Evolutionary conservation across 306 rosid genomes (phyloP).

Genomic region (Cucurbita maxima): DNA sequence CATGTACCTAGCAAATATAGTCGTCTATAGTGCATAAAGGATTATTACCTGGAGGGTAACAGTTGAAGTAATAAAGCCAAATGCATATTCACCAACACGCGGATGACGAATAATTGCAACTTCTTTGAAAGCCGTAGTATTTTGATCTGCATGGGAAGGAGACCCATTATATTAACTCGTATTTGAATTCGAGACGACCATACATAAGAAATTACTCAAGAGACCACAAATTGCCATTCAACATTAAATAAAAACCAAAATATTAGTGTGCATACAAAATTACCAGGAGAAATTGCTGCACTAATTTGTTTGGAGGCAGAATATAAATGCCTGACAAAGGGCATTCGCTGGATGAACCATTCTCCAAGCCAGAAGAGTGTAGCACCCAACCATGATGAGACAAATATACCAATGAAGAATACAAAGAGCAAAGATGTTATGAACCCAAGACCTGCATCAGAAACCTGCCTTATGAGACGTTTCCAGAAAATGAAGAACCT

Average conservation of each 20-base stretch:
- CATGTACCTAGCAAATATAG: neutral
- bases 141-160: constrained; percentile 55
- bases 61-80: constrained; percentile 86
- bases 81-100: constrained; percentile 88
- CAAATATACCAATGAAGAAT: constrained; percentile 73
- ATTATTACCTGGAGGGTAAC: constrained; percentile 62
- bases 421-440: constrained; percentile 67
- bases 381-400: constrained; percentile 87
- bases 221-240: constrained; percentile 1
- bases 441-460: constrained; percentile 83
- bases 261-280: neutral
- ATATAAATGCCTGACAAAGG: constrained; percentile 74
- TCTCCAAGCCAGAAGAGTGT: constrained; percentile 76
- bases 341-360: constrained; percentile 87
- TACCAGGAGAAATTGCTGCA: constrained; percentile 86
- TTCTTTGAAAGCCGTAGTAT: constrained; percentile 82
- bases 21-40: neutral
- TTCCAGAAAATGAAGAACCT: neutral
- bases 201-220: neutral
- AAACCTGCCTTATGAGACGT: constrained; percentile 16
- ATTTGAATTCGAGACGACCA: neutral
- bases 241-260: constrained; percentile 2
- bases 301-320: constrained; percentile 92
- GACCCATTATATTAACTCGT: neutral
- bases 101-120: constrained; percentile 89